Conservation (phyloP, 1,139 yeast genomes). For the Geotrichum phurueaensis region DNA sequence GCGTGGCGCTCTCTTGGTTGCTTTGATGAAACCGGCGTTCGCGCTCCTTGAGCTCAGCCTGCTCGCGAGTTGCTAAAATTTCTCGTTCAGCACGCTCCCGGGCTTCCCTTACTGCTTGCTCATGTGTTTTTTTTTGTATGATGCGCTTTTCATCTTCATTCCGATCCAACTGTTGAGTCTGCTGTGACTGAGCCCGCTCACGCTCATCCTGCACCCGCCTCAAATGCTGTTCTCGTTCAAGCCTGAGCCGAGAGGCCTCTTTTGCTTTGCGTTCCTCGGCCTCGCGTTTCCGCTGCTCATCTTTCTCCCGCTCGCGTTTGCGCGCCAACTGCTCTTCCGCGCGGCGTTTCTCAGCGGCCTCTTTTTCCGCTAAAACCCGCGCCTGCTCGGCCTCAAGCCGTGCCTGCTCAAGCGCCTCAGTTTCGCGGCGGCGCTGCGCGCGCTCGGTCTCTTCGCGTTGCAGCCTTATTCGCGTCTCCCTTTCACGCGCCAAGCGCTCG, state of each 20-base stretch:
- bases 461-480: neutral
- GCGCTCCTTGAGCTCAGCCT: neutral
- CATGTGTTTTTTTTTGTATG: neutral
- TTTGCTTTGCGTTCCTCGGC: neutral
- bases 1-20: neutral
- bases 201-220: neutral
- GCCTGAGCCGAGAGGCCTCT: neutral
- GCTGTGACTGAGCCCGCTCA: neutral
- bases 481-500: neutral
- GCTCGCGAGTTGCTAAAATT: neutral
- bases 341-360: neutral
- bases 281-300: neutral
- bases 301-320: neutral
- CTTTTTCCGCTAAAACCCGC: neutral
- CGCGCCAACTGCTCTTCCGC: neutral
- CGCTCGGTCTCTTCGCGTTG: neutral
- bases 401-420: neutral
- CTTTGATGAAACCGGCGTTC: neutral
- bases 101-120: neutral
- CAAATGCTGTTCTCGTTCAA: neutral
- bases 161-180: no score
- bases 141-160: neutral
- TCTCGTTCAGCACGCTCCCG: neutral
- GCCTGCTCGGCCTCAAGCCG: neutral
- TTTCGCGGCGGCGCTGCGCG: neutral